Evolutionary conservation across 2,329 filamentous ascomycete genomes (phyloP), one percentile per base, ranked within the genome.

Genomic region (Colletotrichum sp.): DNA sequence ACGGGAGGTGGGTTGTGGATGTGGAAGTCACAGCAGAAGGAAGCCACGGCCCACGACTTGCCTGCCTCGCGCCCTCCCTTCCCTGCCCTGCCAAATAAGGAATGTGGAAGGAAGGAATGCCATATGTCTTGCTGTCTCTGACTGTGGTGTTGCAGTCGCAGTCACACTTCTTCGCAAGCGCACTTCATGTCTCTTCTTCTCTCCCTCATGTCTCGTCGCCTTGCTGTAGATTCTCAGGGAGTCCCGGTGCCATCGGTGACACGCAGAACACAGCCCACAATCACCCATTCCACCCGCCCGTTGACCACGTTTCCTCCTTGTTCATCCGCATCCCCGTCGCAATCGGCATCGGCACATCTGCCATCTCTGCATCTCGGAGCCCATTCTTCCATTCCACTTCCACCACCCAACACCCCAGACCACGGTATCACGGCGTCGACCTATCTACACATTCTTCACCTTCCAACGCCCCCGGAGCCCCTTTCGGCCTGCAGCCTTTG

Each of bases 251-350:
- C 38, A 43, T 43, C 38, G 38, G 38, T 43, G 31, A 34, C 16
- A n/a, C 11, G 8, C 64, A 34, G 2, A 34, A 59, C 57, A 31
- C 57, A 31, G 18, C 29, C 65, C 33, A 27, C n/a, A 21, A 36
- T 51, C 33, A 0, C 29, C 63, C 31, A 69, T 63, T 55, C 65
- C 58, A 21, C 57, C 67, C 36, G 66, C 8, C 51, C 66, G 66
- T 72, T 69, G 33, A 43, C 70, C 66, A 72, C 70, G 66, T 72
- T 72, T 54, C 51, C 47, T 65, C 24, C 34, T 51, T 54, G 57
- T 61, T 29, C 36, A 43, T 43, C 38, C 38, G 38, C 38, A 43
- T 43, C 18, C 57, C 66, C 55, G 18, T 51, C 66, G n/a, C 18
- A n/a, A 54, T 54, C 51, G 61, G 54, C 57, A n/a, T 51, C 29